phyloP scores from a whole-genome alignment of 768 basidiomycete species.

The Aureoboletus auriporus region DNA sequence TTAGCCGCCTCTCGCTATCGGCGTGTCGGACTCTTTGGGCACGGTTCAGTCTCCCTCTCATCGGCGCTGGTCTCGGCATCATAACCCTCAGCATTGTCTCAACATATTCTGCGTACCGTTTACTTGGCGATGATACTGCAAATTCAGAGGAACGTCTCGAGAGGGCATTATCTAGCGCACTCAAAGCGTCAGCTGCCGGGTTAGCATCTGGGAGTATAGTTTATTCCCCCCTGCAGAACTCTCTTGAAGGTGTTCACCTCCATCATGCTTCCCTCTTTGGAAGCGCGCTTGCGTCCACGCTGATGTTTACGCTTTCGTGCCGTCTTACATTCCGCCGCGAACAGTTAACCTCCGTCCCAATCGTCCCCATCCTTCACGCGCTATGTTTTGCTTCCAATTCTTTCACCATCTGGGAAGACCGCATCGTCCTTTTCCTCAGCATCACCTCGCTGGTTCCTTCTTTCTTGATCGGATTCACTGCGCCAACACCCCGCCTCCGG shows the following conservation, averaged over 20 bases:
- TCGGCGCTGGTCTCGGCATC: slow-evolving; percentile 66
- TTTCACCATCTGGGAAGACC: slow-evolving; percentile 97
- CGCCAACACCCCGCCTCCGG: slow-evolving; percentile 67
- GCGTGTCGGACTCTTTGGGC: slow-evolving; percentile 90
- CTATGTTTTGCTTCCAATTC: slow-evolving; percentile 88
- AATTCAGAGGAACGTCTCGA: slow-evolving; percentile 43
- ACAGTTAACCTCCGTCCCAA: slow-evolving; percentile 29
- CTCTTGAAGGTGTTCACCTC: slow-evolving; percentile 45
- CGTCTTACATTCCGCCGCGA: slow-evolving; percentile 31
- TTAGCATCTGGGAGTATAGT: slow-evolving; percentile 36
- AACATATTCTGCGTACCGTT: slow-evolving; percentile 51
- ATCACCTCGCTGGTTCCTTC: slow-evolving; percentile 58
- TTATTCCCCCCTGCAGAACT: slow-evolving; percentile 29
- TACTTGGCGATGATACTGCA: slow-evolving; percentile 37
- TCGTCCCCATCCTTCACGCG: slow-evolving; percentile 65
- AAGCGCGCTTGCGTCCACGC: slow-evolving; percentile 42
- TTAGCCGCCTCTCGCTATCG: slow-evolving; percentile 36
- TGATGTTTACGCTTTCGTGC: slow-evolving; percentile 42
- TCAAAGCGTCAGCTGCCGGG: slow-evolving; percentile 32
- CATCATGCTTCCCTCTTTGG: slow-evolving; percentile 51
- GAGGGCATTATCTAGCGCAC: slow-evolving; percentile 27
- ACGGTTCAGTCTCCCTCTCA: slow-evolving; percentile 80
- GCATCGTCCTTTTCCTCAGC: slow-evolving; percentile 70
- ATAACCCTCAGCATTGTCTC: slow-evolving; percentile 55
- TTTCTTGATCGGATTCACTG: slow-evolving; percentile 58